Conservation (phyloP, 768 basidiomycete species). For the Phanerochaete carnosa region DNA sequence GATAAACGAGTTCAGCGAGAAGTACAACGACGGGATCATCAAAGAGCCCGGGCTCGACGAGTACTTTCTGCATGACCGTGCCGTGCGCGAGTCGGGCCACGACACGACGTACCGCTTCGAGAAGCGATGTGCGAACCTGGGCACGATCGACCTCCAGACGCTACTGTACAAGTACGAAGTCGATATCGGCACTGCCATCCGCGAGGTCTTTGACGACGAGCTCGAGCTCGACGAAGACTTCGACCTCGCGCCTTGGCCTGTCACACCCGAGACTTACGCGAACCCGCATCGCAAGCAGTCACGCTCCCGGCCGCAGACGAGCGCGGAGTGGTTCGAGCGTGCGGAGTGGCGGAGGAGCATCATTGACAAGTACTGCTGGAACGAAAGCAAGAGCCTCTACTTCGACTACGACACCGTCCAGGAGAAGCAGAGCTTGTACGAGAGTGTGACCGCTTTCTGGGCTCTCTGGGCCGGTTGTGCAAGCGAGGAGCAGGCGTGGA, state of each 20-base stretch:
- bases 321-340: conserved; percentile 91
- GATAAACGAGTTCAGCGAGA: conserved; percentile 94
- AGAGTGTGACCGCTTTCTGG: conserved; percentile 97
- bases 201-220: conserved; percentile 91
- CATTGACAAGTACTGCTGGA: conserved; percentile 97
- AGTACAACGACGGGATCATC: conserved; percentile 83
- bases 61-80: conserved; percentile 95
- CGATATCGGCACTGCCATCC: conserved; percentile 97
- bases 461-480: conserved; percentile 97
- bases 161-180: conserved; percentile 98
- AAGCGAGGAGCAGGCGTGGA: conserved; percentile 92
- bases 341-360: conserved; percentile 78
- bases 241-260: conserved; percentile 88
- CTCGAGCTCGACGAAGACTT: conserved; percentile 93
- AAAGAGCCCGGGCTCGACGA: conserved; percentile 90
- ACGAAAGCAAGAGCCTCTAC: conserved; percentile 90
- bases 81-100: conserved; percentile 94
- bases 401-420: conserved; percentile 95
- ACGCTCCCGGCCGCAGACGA: conserved; percentile 57
- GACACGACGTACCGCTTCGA: conserved; percentile 98
- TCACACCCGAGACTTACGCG: conserved; percentile 65
- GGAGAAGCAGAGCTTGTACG: conserved; percentile 90
- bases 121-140: conserved; percentile 95
- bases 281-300: conserved; percentile 60
- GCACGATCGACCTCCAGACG: conserved; percentile 93